These are phyloP conservation scores for Pisolithus marmoratus DNA, from an alignment of 768 basidiomycete genomes.

Conservation along the genomic window DNA sequence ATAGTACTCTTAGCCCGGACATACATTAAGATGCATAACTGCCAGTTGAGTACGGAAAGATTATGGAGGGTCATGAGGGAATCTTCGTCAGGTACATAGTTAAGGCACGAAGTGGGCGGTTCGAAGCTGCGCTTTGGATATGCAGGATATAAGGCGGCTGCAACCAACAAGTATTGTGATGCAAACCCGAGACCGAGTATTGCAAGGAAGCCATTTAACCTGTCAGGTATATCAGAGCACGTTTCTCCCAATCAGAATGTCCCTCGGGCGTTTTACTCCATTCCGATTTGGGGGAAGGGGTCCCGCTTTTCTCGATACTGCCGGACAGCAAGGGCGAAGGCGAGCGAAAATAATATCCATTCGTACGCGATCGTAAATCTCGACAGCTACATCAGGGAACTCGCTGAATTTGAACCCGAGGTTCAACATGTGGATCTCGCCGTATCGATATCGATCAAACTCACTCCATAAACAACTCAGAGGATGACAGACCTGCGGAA, in stretches of 20 bases:
- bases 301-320: neutral
- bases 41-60: too few relatives aligned
- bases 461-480: neutral
- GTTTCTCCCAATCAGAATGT: neutral
- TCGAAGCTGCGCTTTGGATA: neutral
- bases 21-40: too few relatives aligned
- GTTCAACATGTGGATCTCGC: neutral
- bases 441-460: neutral
- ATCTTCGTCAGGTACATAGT: too few relatives aligned
- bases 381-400: neutral
- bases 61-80: too few relatives aligned
- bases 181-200: neutral
- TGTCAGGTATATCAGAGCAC: neutral
- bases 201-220: neutral
- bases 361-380: neutral
- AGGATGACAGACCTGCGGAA: neutral
- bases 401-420: neutral
- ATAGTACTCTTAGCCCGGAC: too few relatives aligned
- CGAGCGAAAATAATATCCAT: neutral
- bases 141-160: neutral
- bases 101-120: too few relatives aligned
- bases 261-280: neutral
- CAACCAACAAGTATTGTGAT: neutral
- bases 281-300: neutral
- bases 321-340: neutral